A percentile compares a stretch with the other conserved stretches of the same genome.
Evolutionary conservation across 106 monocot genomes (phyloP).

Genomic region (Triglochin maritima): DNA sequence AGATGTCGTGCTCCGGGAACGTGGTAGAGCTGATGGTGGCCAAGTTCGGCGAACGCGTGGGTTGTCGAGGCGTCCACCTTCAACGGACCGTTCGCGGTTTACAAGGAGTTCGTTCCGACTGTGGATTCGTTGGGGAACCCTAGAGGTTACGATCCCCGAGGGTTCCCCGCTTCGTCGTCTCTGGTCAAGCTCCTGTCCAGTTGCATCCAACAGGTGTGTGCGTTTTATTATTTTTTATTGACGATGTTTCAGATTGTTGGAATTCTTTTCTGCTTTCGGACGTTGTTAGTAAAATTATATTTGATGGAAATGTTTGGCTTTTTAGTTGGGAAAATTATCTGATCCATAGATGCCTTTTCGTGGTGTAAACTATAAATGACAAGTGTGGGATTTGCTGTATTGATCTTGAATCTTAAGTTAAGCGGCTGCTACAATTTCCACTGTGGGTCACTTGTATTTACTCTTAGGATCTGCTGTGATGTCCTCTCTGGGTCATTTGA

Average conservation of each 20-base stretch:
- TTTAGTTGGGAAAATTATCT: too few relatives aligned
- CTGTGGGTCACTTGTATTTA: too few relatives aligned
- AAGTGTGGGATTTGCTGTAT: too few relatives aligned
- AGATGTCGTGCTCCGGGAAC: slow-evolving; percentile 55
- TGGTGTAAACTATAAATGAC: too few relatives aligned
- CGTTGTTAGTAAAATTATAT: too few relatives aligned
- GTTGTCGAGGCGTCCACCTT: slow-evolving; percentile 67
- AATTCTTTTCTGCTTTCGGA: neutral
- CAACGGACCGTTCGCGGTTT: slow-evolving; percentile 66
- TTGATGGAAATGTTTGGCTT: too few relatives aligned
- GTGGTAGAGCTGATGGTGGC: slow-evolving; percentile 42
- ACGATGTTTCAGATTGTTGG: neutral
- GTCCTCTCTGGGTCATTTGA: too few relatives aligned
- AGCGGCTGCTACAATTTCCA: too few relatives aligned
- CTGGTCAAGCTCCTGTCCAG: slow-evolving; percentile 33
- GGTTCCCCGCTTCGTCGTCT: slow-evolving; percentile 54
- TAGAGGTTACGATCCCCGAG: slow-evolving; percentile 44
- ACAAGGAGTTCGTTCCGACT: slow-evolving; percentile 55
- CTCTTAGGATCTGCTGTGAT: too few relatives aligned
- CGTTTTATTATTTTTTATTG: neutral
- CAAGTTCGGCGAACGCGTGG: slow-evolving; percentile 70
- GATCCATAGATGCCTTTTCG: too few relatives aligned
- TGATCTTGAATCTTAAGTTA: too few relatives aligned
- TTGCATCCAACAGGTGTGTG: slow-evolving; percentile 45
- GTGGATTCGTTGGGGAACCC: slow-evolving; percentile 64